phyloP scores from a whole-genome alignment of 352 stramenopile species.

The Globisporangium cederbergense region DNA sequence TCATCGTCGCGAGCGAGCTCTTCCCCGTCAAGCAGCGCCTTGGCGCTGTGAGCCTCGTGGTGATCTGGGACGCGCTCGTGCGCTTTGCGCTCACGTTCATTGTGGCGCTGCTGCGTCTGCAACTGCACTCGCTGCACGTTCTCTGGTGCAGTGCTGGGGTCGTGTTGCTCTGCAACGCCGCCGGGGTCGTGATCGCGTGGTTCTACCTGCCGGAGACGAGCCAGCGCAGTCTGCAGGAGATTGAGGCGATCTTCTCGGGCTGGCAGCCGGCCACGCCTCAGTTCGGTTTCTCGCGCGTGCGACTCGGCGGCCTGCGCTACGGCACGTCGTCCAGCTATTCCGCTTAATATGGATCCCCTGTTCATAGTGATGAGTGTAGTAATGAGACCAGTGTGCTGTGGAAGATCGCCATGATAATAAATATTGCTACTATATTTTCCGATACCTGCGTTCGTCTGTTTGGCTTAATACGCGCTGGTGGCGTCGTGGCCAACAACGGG shows the following conservation, averaged over 20 bases:
- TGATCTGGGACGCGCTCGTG: slow-evolving; percentile 56
- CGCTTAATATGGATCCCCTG: neutral
- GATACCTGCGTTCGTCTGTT: neutral
- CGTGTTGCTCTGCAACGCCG: slow-evolving; percentile 48
- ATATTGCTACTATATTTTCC: neutral
- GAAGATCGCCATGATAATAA: neutral
- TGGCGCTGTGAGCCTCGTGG: slow-evolving; percentile 57
- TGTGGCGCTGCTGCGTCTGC: slow-evolving; percentile 30
- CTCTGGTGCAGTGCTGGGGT: slow-evolving; percentile 33
- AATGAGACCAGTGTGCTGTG: neutral
- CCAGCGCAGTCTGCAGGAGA: slow-evolving; percentile 70
- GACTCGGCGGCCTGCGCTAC: slow-evolving; percentile 30
- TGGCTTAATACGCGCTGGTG: too few relatives aligned
- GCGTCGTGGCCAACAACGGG: neutral
- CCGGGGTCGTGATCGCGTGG: slow-evolving; percentile 44
- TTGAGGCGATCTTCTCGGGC: slow-evolving; percentile 71
- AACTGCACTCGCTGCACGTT: slow-evolving; percentile 29
- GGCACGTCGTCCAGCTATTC: slow-evolving; percentile 18
- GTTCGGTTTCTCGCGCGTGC: slow-evolving; percentile 43
- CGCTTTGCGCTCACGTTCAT: slow-evolving; percentile 36
- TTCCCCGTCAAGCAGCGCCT: slow-evolving; percentile 67
- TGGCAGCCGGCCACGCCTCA: slow-evolving; percentile 72
- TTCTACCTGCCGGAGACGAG: slow-evolving; percentile 78
- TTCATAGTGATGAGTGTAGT: neutral
- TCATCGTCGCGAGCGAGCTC: slow-evolving; percentile 65